phyloP scores from a whole-genome alignment of 148 eudicot genomes.

The Vaccinium corymbosum region DNA sequence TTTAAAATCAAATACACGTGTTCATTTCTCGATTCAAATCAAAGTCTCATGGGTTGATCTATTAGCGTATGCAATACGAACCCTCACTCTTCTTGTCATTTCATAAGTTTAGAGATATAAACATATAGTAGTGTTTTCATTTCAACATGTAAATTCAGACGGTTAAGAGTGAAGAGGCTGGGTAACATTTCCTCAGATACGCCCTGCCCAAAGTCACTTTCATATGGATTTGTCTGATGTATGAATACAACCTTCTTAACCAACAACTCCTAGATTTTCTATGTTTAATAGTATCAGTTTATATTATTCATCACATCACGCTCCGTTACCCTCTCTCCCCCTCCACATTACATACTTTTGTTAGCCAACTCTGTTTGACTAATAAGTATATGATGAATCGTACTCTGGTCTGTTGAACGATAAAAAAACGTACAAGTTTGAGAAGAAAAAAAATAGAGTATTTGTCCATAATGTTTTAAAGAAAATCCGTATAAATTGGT shows the following conservation, averaged over 20 bases:
- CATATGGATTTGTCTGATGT: slow-evolving; percentile 5
- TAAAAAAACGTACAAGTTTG: too few species aligned
- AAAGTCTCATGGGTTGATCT: too few species aligned
- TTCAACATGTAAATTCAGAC: neutral
- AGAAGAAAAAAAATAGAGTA: too few species aligned
- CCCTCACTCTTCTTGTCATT: too few species aligned
- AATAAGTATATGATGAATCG: neutral
- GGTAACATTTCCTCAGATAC: neutral
- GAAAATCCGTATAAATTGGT: too few species aligned
- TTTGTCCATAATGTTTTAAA: too few species aligned
- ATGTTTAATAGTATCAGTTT: neutral
- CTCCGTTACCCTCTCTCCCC: neutral
- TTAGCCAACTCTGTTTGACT: slow-evolving; percentile 12
- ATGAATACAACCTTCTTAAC: neutral
- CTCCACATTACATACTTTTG: neutral
- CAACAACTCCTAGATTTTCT: neutral
- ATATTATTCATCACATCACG: neutral
- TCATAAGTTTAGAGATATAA: neutral
- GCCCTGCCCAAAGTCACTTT: neutral
- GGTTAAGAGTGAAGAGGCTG: neutral
- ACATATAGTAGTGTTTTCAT: neutral
- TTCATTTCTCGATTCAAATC: too few species aligned
- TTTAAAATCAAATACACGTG: too few species aligned
- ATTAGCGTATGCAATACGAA: too few species aligned
- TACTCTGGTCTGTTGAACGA: too few species aligned